Conservation (phyloP, 176 grass and related monocot species). For the Triticum monococcum region DNA sequence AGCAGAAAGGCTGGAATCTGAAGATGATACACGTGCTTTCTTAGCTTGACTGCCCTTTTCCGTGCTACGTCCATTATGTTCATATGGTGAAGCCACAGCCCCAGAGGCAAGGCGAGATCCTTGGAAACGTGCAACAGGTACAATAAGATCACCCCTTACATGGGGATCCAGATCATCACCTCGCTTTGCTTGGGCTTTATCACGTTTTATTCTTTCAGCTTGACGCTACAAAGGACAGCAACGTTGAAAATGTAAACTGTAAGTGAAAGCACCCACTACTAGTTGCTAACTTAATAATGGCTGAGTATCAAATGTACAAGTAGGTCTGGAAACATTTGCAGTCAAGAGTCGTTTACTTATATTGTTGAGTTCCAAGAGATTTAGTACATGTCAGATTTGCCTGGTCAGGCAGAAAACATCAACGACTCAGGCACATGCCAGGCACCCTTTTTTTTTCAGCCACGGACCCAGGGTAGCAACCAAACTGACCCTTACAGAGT, state of each 20-base stretch:
- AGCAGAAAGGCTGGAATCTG: conserved; percentile 62
- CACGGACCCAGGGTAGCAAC: too few relatives aligned
- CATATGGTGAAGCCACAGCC: conserved; percentile 62
- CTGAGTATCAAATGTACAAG: background rate
- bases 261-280: conserved; percentile 19
- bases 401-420: too few relatives aligned
- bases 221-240: conserved; percentile 65
- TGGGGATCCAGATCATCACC: conserved; percentile 90
- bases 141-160: conserved; percentile 66
- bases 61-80: conserved; percentile 42
- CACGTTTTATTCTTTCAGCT: conserved; percentile 83
- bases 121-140: conserved; percentile 75
- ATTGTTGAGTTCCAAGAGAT: background rate
- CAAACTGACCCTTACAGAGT: background rate
- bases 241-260: conserved; percentile 19
- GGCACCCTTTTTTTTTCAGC: too few relatives aligned
- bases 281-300: conserved; percentile 9
- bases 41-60: conserved; percentile 33
- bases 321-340: background rate
- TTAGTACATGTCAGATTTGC: background rate
- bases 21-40: conserved; percentile 55
- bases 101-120: conserved; percentile 93
- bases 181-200: conserved; percentile 73
- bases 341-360: background rate
- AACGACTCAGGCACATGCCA: too few relatives aligned